A percentile compares a stretch with the other conserved stretches of the same genome.
These are phyloP conservation scores for Hypoxylon sp. DNA, from an alignment of 2,329 filamentous ascomycete species.

Conservation along the genomic window DNA sequence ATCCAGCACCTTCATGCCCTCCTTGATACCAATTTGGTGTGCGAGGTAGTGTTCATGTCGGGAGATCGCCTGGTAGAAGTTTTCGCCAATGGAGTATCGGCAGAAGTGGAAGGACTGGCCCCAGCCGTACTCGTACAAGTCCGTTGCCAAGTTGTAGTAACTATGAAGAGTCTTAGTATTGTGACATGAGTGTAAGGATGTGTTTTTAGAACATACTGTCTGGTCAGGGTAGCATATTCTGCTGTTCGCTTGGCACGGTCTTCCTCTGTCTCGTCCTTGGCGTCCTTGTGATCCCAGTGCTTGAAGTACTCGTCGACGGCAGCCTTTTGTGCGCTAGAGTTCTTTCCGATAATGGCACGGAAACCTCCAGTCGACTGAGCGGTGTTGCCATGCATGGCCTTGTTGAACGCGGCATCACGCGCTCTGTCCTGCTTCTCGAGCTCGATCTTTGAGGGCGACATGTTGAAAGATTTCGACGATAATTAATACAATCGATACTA, in stretches of 20 bases:
- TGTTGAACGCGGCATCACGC: conserved; percentile 92
- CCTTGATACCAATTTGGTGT: conserved; percentile 85
- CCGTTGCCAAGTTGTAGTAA: conserved; percentile 98
- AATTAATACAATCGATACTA: conserved; percentile 3
- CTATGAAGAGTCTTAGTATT: conserved; percentile 57
- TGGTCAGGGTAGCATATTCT: conserved; percentile 37
- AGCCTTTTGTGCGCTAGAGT: conserved; percentile 78
- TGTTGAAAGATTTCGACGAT: conserved; percentile 53
- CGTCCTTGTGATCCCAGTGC: conserved; percentile 91
- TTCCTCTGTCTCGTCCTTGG: conserved; percentile 83
- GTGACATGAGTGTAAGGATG: background rate
- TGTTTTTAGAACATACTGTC: conserved; percentile 32
- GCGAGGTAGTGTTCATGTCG: conserved; percentile 99
- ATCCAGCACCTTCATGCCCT: conserved; percentile 91
- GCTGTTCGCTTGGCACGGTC: conserved; percentile 76
- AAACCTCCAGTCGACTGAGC: conserved; percentile 79
- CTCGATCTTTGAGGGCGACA: conserved; percentile 59
- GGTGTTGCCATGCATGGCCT: conserved; percentile 83
- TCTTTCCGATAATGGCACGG: conserved; percentile 87
- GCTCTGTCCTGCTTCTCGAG: conserved; percentile 86
- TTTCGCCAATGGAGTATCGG: conserved; percentile 87
- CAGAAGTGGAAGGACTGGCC: conserved; percentile 98
- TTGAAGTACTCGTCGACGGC: conserved; percentile 95
- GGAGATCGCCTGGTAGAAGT: conserved; percentile 91
- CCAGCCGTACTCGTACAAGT: conserved; percentile 98